phyloP scores from a whole-genome alignment of 1,139 yeast species.

The Nakaseomyces sp. region DNA sequence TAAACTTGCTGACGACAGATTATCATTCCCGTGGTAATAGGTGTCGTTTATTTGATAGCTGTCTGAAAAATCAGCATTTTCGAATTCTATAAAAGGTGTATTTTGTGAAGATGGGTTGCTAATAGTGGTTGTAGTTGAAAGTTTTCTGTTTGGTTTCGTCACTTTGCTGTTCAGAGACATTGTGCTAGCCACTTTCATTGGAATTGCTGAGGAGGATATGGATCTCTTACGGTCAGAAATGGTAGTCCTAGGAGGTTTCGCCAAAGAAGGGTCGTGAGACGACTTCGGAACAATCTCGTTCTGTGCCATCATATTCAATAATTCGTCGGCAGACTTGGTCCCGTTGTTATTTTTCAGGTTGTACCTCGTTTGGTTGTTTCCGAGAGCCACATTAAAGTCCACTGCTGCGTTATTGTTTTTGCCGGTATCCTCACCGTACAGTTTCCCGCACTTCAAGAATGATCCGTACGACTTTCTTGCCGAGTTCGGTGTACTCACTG shows the following conservation, averaged over 20 bases:
- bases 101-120: constrained; percentile 5
- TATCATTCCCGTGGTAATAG: neutral
- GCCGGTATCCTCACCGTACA: constrained; percentile 7
- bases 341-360: neutral
- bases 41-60: constrained; percentile 2
- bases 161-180: constrained; percentile 3
- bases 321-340: neutral
- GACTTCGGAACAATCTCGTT: constrained; percentile 23
- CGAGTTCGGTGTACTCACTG: constrained; percentile 1
- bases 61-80: constrained; percentile 1
- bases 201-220: neutral
- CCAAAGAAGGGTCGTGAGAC: constrained; percentile 15
- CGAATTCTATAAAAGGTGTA: constrained; percentile 6
- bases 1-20: constrained; percentile 2
- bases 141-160: constrained; percentile 1
- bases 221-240: constrained; percentile 4
- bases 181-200: constrained; percentile 1
- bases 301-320: neutral
- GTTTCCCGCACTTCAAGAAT: constrained; percentile 17
- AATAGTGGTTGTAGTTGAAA: constrained; percentile 4
- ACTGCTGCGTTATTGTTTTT: neutral
- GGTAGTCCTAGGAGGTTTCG: constrained; percentile 11
- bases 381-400: neutral
- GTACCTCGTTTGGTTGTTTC: neutral
- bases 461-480: constrained; percentile 21